Base-by-base conservation (phyloP, 352 stramenopile species). In the Ophiocytium majus region DNA sequence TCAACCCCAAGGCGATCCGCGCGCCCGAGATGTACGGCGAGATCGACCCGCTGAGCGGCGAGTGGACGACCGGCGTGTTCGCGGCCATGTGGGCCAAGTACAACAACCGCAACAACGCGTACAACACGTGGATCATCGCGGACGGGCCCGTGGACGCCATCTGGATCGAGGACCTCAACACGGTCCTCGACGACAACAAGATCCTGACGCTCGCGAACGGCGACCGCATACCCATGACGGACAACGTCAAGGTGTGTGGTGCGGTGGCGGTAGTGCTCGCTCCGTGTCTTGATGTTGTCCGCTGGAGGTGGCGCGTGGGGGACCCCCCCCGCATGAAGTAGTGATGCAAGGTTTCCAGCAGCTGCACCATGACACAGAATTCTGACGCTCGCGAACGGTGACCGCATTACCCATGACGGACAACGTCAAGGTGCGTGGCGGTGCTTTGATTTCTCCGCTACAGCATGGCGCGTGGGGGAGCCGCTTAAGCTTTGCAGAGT, bases 151-250 rank as follows among this genome's bases (percentile, higher is more conserved):
- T 99, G 5, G 96, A 99, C 90, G 95, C 96, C 0, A 98, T 98
- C 91, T 99, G 96, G 96, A 99, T 98, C 80, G 96, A 99, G 90
- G 95, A 98, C 92, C 90, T 99, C 0, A 98, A 99, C 90, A 99
- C 95, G 0, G 96, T 98, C 66, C 91, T 99, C 0, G 96, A 98
- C 88, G 96, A 99, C 87, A 99, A 98, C 90, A 98, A 97, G 87
- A 98, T 98, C 63, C 90, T 99, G 35, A 98, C 95, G 19, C 89
- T 99, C 0, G 96, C 96, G 1, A 99, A 98, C 87, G 96, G 96
- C 28, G 96, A 99, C 81, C 94, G 96, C 33, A 98, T 98, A 90
- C 95, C 95, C 28, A 98, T 99, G 95, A 98, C 95, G 9, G 95
- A 98, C 85, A 98, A 98, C 87, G 95, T 98, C 31, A 98, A 98